Percentiles rank a stretch among this genome's conserved stretches.
Conservation (phyloP, 2,329 filamentous ascomycete genomes). For the Claviceps capensis region DNA sequence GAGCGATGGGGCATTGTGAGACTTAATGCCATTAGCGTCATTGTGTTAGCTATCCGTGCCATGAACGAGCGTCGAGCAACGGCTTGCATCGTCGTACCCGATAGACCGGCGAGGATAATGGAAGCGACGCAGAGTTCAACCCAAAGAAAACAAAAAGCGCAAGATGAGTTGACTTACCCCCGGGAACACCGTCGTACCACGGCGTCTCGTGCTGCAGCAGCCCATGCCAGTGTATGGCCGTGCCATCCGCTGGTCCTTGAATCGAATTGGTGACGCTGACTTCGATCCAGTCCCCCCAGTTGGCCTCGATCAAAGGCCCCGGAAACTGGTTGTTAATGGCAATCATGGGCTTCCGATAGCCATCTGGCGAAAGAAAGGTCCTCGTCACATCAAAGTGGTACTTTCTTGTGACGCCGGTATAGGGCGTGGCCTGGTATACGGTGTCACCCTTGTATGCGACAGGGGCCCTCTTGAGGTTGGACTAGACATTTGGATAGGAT, state of each 20-base stretch:
- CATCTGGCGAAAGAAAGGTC: not conserved
- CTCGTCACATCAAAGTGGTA: slow-evolving; percentile 1
- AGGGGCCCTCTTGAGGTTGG: not conserved
- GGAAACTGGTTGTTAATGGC: slow-evolving; percentile 45
- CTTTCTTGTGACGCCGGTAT: slow-evolving; percentile 2
- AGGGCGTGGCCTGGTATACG: not conserved
- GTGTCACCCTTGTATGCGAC: not conserved
- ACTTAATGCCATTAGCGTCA: slow-evolving; percentile 4
- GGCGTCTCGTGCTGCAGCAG: slow-evolving; percentile 41
- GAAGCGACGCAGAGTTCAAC: not conserved
- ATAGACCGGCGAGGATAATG: too few relatives aligned
- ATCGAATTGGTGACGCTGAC: slow-evolving; percentile 40
- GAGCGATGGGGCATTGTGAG: slow-evolving; percentile 33
- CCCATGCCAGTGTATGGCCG: slow-evolving; percentile 50
- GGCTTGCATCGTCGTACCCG: too few relatives aligned
- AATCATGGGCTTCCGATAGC: slow-evolving; percentile 11
- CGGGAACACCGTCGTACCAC: slow-evolving; percentile 40
- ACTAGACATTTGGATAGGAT: not conserved
- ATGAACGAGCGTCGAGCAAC: not conserved
- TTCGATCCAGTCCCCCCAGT: slow-evolving; percentile 35
- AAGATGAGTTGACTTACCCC: not conserved
- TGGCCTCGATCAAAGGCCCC: slow-evolving; percentile 41
- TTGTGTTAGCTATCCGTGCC: not conserved
- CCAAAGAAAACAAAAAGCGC: slow-evolving; percentile 8
- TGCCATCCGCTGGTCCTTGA: slow-evolving; percentile 35